phyloP scores from a whole-genome alignment of 495 filamentous ascomycete genomes.

The Ascodesmis nigricans region DNA sequence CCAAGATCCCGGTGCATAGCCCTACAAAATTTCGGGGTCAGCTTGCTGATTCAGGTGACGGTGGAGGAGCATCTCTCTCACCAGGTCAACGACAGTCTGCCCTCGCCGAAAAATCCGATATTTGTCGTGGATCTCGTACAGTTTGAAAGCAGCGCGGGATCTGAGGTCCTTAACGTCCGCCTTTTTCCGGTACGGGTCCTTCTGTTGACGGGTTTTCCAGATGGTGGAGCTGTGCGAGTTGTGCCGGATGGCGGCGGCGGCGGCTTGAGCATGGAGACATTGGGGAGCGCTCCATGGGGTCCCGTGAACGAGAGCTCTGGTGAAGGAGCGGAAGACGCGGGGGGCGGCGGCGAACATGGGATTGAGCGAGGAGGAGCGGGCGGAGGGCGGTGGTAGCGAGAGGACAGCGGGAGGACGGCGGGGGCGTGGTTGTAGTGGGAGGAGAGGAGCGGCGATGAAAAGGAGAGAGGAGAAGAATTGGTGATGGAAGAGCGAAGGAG shows the following conservation, averaged over 20 bases:
- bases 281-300: neutral
- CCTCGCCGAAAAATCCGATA: conserved; percentile 53
- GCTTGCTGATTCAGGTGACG: conserved; percentile 5
- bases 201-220: conserved; percentile 59
- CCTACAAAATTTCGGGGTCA: conserved; percentile 28
- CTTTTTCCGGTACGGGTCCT: conserved; percentile 44
- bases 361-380: too few species aligned
- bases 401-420: too few species aligned
- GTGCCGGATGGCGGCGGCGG: conserved; percentile 45
- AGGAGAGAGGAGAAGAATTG: too few species aligned
- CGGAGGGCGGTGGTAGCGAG: too few species aligned
- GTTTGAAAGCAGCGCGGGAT: conserved; percentile 80
- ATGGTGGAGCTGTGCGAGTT: too few species aligned
- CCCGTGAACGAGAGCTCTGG: neutral
- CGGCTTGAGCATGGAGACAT: conserved; percentile 12
- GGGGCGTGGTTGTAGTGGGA: too few species aligned
- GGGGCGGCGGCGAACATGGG: neutral
- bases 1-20: conserved; percentile 87
- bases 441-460: too few species aligned
- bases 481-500: too few species aligned
- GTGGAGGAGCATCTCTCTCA: conserved; percentile 23
- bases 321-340: neutral
- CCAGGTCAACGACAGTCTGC: conserved; percentile 75
- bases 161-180: conserved; percentile 59
- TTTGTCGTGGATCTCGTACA: conserved; percentile 68